Percentiles rank a stretch among this genome's conserved stretches.
Evolutionary conservation across 2,329 filamentous ascomycete species (phyloP).

Genomic region (Alternaria sp.): DNA sequence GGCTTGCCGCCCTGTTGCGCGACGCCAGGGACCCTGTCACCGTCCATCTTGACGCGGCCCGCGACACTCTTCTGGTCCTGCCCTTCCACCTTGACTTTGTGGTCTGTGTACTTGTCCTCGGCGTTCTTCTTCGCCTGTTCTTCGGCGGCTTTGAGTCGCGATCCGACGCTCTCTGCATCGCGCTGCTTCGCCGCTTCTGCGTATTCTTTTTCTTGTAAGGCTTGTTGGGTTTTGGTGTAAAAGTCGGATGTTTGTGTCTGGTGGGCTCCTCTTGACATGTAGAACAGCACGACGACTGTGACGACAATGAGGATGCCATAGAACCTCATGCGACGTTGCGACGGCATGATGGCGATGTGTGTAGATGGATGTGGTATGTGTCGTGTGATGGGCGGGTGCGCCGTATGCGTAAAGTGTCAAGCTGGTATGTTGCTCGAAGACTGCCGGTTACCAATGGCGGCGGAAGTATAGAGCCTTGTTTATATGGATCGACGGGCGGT

Average conservation of each 20-base stretch:
- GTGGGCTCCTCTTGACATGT: slow-evolving; percentile 71
- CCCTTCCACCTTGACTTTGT: slow-evolving; percentile 43
- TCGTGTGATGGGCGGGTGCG: slow-evolving; percentile 10
- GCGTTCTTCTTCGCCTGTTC: slow-evolving; percentile 71
- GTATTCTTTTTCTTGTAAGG: slow-evolving; percentile 49
- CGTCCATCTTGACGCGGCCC: slow-evolving; percentile 60
- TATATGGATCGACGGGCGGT: neutral
- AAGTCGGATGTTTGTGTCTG: slow-evolving; percentile 61
- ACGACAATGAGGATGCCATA: slow-evolving; percentile 69
- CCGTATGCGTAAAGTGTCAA: neutral
- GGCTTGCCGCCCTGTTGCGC: slow-evolving; percentile 54
- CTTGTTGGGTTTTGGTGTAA: slow-evolving; percentile 65
- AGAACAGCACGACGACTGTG: slow-evolving; percentile 71
- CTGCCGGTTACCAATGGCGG: neutral
- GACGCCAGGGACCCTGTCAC: slow-evolving; percentile 48
- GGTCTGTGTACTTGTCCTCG: slow-evolving; percentile 68
- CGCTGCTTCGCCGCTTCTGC: slow-evolving; percentile 52
- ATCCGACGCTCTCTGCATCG: slow-evolving; percentile 62
- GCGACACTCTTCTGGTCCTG: slow-evolving; percentile 58
- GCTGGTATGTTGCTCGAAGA: neutral
- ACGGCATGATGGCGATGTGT: slow-evolving; percentile 39
- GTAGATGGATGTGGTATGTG: slow-evolving; percentile 4
- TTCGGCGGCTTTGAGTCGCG: slow-evolving; percentile 72
- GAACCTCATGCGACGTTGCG: slow-evolving; percentile 69
- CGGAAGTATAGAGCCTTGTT: neutral